Base-by-base conservation (phyloP, 1,284 basidiomycete genomes). In the Austropuccinia psidii region DNA sequence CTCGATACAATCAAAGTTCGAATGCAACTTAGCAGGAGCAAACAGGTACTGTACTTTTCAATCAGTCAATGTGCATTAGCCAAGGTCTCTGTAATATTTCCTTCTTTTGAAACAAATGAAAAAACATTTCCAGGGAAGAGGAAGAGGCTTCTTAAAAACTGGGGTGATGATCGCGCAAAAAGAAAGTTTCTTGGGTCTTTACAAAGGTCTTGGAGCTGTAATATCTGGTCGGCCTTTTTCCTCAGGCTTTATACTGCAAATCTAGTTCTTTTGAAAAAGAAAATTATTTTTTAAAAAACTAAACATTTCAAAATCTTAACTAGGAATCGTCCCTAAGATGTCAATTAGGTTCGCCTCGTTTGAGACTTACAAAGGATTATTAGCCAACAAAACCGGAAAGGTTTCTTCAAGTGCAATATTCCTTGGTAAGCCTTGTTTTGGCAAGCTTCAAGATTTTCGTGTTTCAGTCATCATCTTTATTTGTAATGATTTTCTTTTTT, bases 161-260 rank as follows among this genome's bases (percentile, higher is more conserved):
- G 95, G 93, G 27, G 83, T 86, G 21, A 88, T 90, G 81, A 99
- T 99, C 76, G 87, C 93, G 37, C 86, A 86, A 76, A 87, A 93
- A 58, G 95, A 99, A 83, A 95, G 93, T 4, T 91, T 92, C 0
- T 86, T 98, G 21, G 96, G 96, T 19, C 83, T 99, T 49, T 99
- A 98, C 87, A 99, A 98, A 82, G 96, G 94, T 79, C 87, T 99
- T 50, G 95, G 95, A 47, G 95, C 95, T n/a, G 95, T 99, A 43
- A 84, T 96, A 27, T 90, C 92, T 13, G 93, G 93, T 54, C 27
- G 19, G 47, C 33, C 15, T 19, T n/a, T 7, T 37, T 11, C 7
- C 21, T 43, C 1, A 11, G n/a, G 6, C 31, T 17, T 29, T 54
- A 11, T 45, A 11, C 13, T 50, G 35, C n/a, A 7, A 41, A 15